Evolutionary conservation across 805 yeast species (phyloP).

Genomic region (Zygotorulaspora sp.): DNA sequence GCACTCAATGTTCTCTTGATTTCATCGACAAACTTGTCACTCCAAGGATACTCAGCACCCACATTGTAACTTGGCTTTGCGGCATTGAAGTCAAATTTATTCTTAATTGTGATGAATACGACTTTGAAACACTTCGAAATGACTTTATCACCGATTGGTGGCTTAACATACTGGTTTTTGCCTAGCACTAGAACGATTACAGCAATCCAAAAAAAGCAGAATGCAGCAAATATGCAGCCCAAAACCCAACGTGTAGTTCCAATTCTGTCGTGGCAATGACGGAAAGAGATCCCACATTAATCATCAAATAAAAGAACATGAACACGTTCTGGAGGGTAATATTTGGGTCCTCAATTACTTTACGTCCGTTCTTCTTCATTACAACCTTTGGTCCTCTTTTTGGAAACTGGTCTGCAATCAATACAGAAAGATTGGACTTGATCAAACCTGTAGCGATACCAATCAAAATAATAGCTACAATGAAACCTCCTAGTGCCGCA

Average conservation of each 20-base stretch:
- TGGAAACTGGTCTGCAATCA: constrained; percentile 72
- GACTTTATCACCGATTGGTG: constrained; percentile 59
- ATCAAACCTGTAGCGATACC: constrained; percentile 82
- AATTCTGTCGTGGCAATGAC: constrained; percentile 73
- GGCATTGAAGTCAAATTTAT: constrained; percentile 46
- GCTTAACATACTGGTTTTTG: constrained; percentile 49
- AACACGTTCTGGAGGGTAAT: constrained; percentile 69
- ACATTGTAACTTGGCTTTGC: constrained; percentile 57
- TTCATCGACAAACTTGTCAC: constrained; percentile 69
- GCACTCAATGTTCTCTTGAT: constrained; percentile 60
- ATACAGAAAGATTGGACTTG: constrained; percentile 62
- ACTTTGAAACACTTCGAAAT: constrained; percentile 50
- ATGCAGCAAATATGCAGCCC: constrained; percentile 74
- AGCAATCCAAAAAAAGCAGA: constrained; percentile 61
- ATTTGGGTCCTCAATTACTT: constrained; percentile 64
- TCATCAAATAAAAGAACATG: constrained; percentile 70
- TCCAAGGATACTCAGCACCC: constrained; percentile 50
- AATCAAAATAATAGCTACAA: constrained; percentile 42
- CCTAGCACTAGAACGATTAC: constrained; percentile 50
- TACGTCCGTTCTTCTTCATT: constrained; percentile 56
- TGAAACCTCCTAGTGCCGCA: constrained; percentile 60
- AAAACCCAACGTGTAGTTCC: constrained; percentile 60
- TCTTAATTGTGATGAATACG: constrained; percentile 41
- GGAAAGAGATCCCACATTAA: constrained; percentile 70
- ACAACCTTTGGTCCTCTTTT: constrained; percentile 55